Evolutionary conservation across 192 early-diverging fungal genomes (phyloP).

Genomic region (Coemansia sp.): DNA sequence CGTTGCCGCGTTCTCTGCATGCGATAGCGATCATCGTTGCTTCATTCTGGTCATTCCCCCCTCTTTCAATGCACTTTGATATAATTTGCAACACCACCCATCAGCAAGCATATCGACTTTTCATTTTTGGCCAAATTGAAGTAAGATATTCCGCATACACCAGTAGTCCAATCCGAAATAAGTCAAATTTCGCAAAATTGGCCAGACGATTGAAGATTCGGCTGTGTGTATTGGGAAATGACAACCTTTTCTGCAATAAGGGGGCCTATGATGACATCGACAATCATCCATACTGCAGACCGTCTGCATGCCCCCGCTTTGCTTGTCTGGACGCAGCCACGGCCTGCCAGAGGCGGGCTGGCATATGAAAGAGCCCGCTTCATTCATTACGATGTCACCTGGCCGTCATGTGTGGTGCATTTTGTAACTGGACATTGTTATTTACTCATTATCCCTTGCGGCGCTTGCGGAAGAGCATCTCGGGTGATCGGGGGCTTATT

Average conservation of each 20-base stretch:
- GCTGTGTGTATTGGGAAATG: neutral
- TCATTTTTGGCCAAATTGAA: neutral
- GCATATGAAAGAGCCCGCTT: neutral
- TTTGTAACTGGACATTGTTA: neutral
- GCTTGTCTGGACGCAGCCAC: neutral
- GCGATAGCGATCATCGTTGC: neutral
- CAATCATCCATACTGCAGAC: neutral
- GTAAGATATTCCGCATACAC: neutral
- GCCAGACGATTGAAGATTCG: neutral
- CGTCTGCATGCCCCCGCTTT: neutral
- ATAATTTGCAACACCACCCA: neutral
- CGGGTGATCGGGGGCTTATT: neutral
- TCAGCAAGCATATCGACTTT: neutral
- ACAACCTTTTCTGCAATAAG: constrained; percentile 4
- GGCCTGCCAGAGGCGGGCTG: neutral
- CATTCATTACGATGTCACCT: neutral
- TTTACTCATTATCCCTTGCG: neutral
- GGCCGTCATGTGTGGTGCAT: neutral
- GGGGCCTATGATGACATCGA: neutral
- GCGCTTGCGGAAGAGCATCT: neutral
- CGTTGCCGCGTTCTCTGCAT: neutral
- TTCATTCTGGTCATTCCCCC: neutral
- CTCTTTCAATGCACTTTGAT: neutral
- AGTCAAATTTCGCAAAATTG: neutral
- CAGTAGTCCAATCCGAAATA: neutral